Conservation (phyloP, 2,329 filamentous ascomycete species). For the Aspergillus quadrilineatus region DNA sequence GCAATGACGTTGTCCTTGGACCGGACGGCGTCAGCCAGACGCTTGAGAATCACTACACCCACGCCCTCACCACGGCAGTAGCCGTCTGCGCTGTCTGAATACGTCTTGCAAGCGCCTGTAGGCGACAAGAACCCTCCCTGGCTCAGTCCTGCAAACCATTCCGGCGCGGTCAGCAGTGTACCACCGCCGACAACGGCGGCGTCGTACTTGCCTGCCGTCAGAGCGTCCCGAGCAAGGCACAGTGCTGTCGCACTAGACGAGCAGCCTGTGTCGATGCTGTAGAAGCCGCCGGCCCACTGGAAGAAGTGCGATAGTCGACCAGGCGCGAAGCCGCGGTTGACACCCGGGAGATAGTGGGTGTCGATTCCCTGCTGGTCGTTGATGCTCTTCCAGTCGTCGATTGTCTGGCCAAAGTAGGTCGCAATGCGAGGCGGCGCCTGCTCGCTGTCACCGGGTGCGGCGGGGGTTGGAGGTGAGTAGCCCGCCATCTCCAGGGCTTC, state of each 20-base stretch:
- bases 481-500: constrained; percentile 53
- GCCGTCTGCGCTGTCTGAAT: constrained; percentile 52
- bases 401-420: constrained; percentile 71
- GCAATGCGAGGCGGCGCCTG: constrained; percentile 56
- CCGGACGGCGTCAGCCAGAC: constrained; percentile 50
- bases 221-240: constrained; percentile 68
- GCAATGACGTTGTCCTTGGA: constrained; percentile 48
- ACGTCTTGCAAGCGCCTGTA: constrained; percentile 50
- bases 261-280: constrained; percentile 72
- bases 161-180: constrained; percentile 59
- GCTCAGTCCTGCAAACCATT: constrained; percentile 72
- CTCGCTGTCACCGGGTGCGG: constrained; percentile 63
- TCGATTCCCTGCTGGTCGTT: constrained; percentile 70
- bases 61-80: constrained; percentile 56
- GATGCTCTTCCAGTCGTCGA: constrained; percentile 66
- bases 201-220: constrained; percentile 73
- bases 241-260: constrained; percentile 71
- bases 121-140: constrained; percentile 43
- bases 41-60: constrained; percentile 52
- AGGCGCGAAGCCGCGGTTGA: constrained; percentile 59
- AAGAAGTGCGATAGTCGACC: constrained; percentile 73
- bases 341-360: constrained; percentile 64
- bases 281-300: constrained; percentile 70
- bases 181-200: constrained; percentile 73
- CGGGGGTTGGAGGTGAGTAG: constrained; percentile 27